These are phyloP conservation scores for Saccharomycopsis selenospora DNA, from an alignment of 805 yeast genomes.

Conservation along the genomic window DNA sequence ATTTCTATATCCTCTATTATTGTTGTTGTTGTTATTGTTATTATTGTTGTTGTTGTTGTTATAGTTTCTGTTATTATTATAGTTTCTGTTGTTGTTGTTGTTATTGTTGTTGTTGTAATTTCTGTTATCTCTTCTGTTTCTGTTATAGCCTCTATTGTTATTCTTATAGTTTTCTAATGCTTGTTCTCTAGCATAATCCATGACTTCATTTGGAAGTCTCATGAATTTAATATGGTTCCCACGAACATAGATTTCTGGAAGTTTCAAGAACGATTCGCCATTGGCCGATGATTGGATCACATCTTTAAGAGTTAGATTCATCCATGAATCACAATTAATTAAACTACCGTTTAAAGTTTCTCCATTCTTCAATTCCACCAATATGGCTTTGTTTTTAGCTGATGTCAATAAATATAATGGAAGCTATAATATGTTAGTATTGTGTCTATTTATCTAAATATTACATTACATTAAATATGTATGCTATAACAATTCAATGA, in stretches of 20 bases:
- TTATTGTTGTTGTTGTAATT: slow-evolving; percentile 20
- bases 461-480: no score
- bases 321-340: slow-evolving; percentile 86
- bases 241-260: slow-evolving; percentile 72
- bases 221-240: slow-evolving; percentile 79
- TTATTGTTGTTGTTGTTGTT: slow-evolving; percentile 29
- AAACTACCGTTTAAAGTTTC: slow-evolving; percentile 81
- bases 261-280: slow-evolving; percentile 54
- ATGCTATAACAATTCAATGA: no score
- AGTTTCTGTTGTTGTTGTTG: slow-evolving; percentile 28
- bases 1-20: slow-evolving; percentile 24
- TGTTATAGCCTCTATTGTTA: slow-evolving; percentile 33
- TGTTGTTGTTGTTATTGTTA: slow-evolving; percentile 26
- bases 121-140: slow-evolving; percentile 33
- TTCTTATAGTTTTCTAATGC: slow-evolving; percentile 44
- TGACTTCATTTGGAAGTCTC: slow-evolving; percentile 67
- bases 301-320: slow-evolving; percentile 81
- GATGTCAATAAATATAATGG: slow-evolving; percentile 88
- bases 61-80: slow-evolving; percentile 30
- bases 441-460: no score
- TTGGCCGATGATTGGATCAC: slow-evolving; percentile 61
- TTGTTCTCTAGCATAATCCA: slow-evolving; percentile 69
- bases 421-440: slow-evolving; percentile 48
- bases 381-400: slow-evolving; percentile 79
- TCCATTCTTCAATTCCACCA: slow-evolving; percentile 87